Evolutionary conservation across 306 rosid species (phyloP), one percentile per base, ranked within the genome.

Genomic region (Prunus mira): DNA sequence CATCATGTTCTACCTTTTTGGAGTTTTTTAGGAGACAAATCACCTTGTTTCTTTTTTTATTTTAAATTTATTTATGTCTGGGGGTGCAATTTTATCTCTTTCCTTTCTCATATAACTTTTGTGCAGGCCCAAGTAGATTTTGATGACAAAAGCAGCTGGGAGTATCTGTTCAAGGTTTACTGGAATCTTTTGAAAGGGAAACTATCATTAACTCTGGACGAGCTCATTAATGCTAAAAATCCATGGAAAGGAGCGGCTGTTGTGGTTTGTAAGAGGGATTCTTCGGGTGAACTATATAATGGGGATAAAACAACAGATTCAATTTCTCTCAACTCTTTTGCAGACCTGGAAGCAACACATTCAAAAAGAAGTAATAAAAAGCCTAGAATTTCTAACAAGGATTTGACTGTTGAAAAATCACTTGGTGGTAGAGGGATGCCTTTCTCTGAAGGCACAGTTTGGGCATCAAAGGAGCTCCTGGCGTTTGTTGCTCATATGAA

Each of bases 131-230:
- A 82, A 78, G 99, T 93, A 81, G 98, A 96, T 89, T 96, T 96
- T 83, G 99, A 96, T 79, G 99, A 96, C 88, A 88, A 81, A 82
- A 88, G 83, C 86, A 96, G 98, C 80, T 96, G 98, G 98, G 99
- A 96, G 89, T 96, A 96, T 89, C 99, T 96, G 76, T 96, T 96
- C 88, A 96, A 96, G 89, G 86, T 93, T 76, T 96, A 96, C 77
- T 96, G 99, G 99, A 57, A 82, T 51, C 83, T 80, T 76, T 82
- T 96, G 86, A 93, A 96, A 77, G 88, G 70, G 76, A 88, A 89
- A 76, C 72, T 92, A 3, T 93, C 97, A 30, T 89, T 96, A 82
- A 91, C 96, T 38, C 68, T 87, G 66, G 96, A 93, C 75, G 99
- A 96, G 81, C 83, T 96, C 63, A 56, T 82, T 74, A 85, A 71